phyloP scores from a whole-genome alignment of 352 stramenopile species.

The Globisporangium uncinulatum region DNA sequence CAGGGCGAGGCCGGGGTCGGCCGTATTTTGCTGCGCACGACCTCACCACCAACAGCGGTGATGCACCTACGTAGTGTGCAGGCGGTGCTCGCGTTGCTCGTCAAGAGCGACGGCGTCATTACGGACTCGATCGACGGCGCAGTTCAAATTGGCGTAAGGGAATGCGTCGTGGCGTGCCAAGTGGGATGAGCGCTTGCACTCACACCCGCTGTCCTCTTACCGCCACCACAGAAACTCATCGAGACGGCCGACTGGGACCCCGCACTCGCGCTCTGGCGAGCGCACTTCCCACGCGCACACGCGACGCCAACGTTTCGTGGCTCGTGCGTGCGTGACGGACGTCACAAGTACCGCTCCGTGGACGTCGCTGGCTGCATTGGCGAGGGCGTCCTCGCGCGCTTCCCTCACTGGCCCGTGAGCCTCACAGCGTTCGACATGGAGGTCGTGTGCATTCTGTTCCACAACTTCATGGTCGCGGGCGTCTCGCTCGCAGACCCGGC shows the following conservation, averaged over 20 bases:
- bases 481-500: slow-evolving; percentile 55
- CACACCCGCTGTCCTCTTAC: no score
- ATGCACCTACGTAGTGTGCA: slow-evolving; percentile 53
- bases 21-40: slow-evolving; percentile 54
- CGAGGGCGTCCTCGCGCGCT: slow-evolving; percentile 44
- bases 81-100: slow-evolving; percentile 49
- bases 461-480: slow-evolving; percentile 59
- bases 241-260: slow-evolving; percentile 42
- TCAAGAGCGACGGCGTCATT: slow-evolving; percentile 47
- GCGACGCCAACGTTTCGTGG: slow-evolving; percentile 53
- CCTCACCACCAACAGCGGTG: slow-evolving; percentile 40
- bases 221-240: slow-evolving; percentile 33
- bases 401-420: slow-evolving; percentile 49
- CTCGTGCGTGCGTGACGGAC: slow-evolving; percentile 74
- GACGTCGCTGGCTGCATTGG: slow-evolving; percentile 56
- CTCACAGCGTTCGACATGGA: slow-evolving; percentile 65
- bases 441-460: slow-evolving; percentile 69
- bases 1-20: slow-evolving; percentile 70
- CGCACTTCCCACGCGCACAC: slow-evolving; percentile 21
- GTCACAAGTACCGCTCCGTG: slow-evolving; percentile 69
- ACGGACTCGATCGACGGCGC: slow-evolving; percentile 40
- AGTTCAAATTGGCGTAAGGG: slow-evolving; percentile 53
- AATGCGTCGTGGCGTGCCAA: background rate
- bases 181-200: no score
- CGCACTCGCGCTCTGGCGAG: slow-evolving; percentile 54